phyloP scores from a whole-genome alignment of 331 rosid genomes.

The Arachis monticola region DNA sequence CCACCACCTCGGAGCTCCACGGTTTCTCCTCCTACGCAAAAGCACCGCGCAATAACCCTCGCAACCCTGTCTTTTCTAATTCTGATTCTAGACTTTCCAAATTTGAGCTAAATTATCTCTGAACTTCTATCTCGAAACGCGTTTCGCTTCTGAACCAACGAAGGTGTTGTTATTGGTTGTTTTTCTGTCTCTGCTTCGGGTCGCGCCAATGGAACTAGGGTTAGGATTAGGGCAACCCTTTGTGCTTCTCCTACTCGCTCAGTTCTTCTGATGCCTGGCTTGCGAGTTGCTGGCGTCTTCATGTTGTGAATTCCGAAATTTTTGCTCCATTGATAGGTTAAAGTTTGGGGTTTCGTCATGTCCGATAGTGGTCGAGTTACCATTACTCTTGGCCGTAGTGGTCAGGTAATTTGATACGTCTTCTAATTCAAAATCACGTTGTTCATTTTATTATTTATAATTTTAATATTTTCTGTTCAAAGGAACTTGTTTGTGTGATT shows the following conservation, averaged over 20 bases:
- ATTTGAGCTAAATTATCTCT: constrained; percentile 3
- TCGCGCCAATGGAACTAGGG: constrained; percentile 46
- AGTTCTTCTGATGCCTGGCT: constrained; percentile 31
- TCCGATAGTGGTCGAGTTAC: constrained; percentile 78
- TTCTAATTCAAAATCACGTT: neutral
- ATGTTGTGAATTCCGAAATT: constrained; percentile 16
- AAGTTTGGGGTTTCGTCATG: constrained; percentile 65
- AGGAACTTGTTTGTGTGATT: neutral
- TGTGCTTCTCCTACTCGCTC: neutral
- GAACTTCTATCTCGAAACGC: constrained; percentile 2
- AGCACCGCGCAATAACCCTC: constrained; percentile 14
- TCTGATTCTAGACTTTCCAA: neutral
- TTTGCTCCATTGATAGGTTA: constrained; percentile 41
- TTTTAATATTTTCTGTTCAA: neutral
- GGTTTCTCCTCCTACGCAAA: constrained; percentile 23
- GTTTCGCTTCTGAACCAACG: neutral
- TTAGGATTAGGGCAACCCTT: constrained; percentile 42
- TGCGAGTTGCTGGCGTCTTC: constrained; percentile 15
- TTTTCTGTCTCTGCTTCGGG: constrained; percentile 17
- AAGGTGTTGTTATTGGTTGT: neutral
- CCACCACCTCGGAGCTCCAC: constrained; percentile 33
- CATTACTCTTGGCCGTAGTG: constrained; percentile 89
- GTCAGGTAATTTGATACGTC: constrained; percentile 60
- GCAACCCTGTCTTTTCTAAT: too few species aligned
- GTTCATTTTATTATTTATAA: neutral